Base-by-base conservation (phyloP, 768 basidiomycete species). In the Phaeotremella skinneri region DNA sequence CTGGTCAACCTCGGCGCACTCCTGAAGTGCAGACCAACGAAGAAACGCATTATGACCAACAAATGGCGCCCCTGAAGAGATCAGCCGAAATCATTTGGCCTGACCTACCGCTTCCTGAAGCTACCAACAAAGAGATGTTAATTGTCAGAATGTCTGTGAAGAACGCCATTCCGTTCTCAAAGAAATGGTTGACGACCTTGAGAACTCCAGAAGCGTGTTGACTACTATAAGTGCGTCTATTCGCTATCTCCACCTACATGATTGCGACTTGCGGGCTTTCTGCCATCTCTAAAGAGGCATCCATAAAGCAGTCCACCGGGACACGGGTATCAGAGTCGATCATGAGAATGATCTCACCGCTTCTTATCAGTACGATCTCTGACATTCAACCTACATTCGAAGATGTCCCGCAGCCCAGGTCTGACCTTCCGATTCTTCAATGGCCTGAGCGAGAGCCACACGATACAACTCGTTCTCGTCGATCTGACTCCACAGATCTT, bases 1-100 rank as follows among this genome's bases (percentile, higher is more conserved):
- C 5, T 78, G 68, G 67, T 90, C 87, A 45, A 85, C 72, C 59
- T 89, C 88, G 13, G 87, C 90, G 74, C 41, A 39, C 30, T 91
- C 89, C 73, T 91, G 89, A 23, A 90, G 79, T 2, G 89, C 89
- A 2, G 84, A 83, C 90, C 89, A 91, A 20, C 89, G 84, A 50
- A 91, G 79, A 76, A 90, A 92, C 4, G 52, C 53, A 49, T 55
- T 64, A 55, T 68, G 67, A 13, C 67, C 67, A 42, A 68, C 67
- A 49, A 69, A 69, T 4, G 67, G 67, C 2, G 67, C 64, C 9
- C 54, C 55, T 52, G 39, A 20, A 21, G 9, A 11, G 14, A n/a
- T 25, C 17, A 14, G 5, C 21, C 16, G 16, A 32, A 45, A 47
- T 27, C 39, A 29, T n/a, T n/a, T n/a, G n/a, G n/a, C n/a, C n/a